Conservation (phyloP, 345 rosid species). For the Arabidopsis suecica region DNA sequence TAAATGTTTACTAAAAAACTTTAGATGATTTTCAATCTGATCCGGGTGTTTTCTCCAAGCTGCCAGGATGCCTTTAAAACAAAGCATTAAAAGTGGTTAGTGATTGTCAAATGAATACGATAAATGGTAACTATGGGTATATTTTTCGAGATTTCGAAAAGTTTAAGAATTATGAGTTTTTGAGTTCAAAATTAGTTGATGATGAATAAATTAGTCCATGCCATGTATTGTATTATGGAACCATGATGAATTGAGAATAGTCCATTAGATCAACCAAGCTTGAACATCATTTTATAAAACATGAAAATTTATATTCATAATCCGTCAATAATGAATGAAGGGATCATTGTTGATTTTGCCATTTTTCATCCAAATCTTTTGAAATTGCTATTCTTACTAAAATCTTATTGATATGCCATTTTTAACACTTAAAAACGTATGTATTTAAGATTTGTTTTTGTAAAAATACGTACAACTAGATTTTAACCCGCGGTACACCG, state of each 20-base stretch:
- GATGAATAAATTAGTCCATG: not conserved
- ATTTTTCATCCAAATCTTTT: too few species aligned
- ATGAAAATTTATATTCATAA: too few species aligned
- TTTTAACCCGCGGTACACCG: too few species aligned
- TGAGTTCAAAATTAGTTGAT: not conserved
- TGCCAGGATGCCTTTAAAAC: not conserved
- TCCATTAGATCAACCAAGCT: not conserved
- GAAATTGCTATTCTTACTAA: too few species aligned
- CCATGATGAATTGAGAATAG: not conserved
- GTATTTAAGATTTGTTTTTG: too few species aligned
- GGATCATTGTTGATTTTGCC: too few species aligned
- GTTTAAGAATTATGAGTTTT: not conserved
- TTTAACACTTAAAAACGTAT: too few species aligned
- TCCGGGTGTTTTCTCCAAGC: not conserved
- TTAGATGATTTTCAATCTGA: slow-evolving; percentile 24
- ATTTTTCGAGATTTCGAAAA: not conserved
- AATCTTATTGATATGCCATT: too few species aligned
- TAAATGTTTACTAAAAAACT: slow-evolving; percentile 3
- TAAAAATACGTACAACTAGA: too few species aligned
- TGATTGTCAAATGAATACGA: not conserved
- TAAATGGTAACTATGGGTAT: not conserved
- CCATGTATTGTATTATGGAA: not conserved
- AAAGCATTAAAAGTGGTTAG: not conserved
- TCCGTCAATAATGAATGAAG: too few species aligned
- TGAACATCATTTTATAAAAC: not conserved